Percentiles rank a stretch among this genome's conserved stretches.
phyloP scores from a whole-genome alignment of 441 rosid genomes.

The Metrosideros polymorpha region DNA sequence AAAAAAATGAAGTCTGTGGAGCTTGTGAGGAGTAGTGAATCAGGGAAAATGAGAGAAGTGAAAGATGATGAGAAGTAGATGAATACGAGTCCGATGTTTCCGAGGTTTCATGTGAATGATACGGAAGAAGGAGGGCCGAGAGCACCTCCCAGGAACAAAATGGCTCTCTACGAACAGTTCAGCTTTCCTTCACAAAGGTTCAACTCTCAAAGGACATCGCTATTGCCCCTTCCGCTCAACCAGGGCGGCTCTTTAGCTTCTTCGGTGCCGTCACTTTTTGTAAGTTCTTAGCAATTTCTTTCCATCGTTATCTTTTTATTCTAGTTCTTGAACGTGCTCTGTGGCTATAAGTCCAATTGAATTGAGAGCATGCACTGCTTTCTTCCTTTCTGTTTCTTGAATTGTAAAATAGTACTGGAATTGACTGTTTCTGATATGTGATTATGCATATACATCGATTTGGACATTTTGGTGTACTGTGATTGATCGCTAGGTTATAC shows the following conservation, averaged over 20 bases:
- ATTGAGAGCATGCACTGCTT: neutral
- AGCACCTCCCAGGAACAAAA: slow-evolving; percentile 97
- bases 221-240: slow-evolving; percentile 26
- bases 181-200: slow-evolving; percentile 77
- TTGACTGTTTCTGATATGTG: neutral
- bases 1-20: neutral
- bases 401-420: neutral
- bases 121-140: slow-evolving; percentile 83
- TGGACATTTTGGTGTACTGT: neutral
- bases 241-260: slow-evolving; percentile 24
- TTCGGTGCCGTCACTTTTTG: slow-evolving; percentile 19
- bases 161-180: slow-evolving; percentile 96
- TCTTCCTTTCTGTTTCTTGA: neutral
- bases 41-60: slow-evolving; percentile 47
- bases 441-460: neutral
- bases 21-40: slow-evolving; percentile 4
- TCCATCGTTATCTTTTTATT: neutral
- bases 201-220: slow-evolving; percentile 31
- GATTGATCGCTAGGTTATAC: neutral
- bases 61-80: slow-evolving; percentile 54
- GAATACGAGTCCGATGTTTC: slow-evolving; percentile 86
- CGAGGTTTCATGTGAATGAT: slow-evolving; percentile 85
- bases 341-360: neutral
- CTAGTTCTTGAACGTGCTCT: neutral
- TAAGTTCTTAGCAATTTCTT: neutral